phyloP scores from a whole-genome alignment of 2,329 filamentous ascomycete genomes.

The Epicoccum sorghinum region DNA sequence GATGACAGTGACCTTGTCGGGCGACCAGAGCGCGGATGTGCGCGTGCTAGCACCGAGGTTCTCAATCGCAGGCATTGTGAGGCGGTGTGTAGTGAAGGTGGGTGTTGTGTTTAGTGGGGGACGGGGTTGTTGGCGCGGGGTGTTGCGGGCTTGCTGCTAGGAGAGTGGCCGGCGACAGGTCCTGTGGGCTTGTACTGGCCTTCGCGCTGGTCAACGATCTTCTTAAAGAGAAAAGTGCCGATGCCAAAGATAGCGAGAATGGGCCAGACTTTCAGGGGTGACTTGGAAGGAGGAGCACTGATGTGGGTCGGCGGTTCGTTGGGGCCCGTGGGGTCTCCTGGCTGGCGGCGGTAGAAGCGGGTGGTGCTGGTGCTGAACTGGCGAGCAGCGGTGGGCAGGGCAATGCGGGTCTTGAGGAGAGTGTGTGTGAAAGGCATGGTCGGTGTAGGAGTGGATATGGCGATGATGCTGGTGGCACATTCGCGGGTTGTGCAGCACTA shows the following conservation, averaged over 20 bases:
- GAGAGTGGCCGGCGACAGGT: conserved; percentile 41
- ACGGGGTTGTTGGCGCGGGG: conserved; percentile 17
- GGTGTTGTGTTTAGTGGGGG: conserved; percentile 35
- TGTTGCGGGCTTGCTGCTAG: conserved; percentile 31
- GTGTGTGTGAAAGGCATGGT: conserved; percentile 38
- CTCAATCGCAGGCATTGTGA: conserved; percentile 48
- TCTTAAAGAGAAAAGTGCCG: conserved; percentile 55
- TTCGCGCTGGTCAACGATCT: conserved; percentile 53
- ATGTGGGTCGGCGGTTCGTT: conserved; percentile 48
- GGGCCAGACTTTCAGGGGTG: conserved; percentile 51
- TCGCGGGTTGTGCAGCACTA: no score
- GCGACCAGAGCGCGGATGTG: conserved; percentile 72
- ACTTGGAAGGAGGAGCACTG: conserved; percentile 46
- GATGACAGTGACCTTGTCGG: conserved; percentile 82
- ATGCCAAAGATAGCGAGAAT: conserved; percentile 55
- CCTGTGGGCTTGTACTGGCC: conserved; percentile 42
- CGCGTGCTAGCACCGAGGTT: conserved; percentile 53
- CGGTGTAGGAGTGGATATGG: conserved; percentile 22
- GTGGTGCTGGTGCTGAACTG: conserved; percentile 32
- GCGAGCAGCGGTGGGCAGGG: conserved; percentile 22
- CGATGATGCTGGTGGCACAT: no score
- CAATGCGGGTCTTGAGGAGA: conserved; percentile 18
- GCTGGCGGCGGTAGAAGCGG: conserved; percentile 40
- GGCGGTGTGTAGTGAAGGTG: background rate
- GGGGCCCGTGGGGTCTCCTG: conserved; percentile 43